These are phyloP conservation scores for Vicia villosa DNA, from an alignment of 306 rosid species.

Conservation along the genomic window DNA sequence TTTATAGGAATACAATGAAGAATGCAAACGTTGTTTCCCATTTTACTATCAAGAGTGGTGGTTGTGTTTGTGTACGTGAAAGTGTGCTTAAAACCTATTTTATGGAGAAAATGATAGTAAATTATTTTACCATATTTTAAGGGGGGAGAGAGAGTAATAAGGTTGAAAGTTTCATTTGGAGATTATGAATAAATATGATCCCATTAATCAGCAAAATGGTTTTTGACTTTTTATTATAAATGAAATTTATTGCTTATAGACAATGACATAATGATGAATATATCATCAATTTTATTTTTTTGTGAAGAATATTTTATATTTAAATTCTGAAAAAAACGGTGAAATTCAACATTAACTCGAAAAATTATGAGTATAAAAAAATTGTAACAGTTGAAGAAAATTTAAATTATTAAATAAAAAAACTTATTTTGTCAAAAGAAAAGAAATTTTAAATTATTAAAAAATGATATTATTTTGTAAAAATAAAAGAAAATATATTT, in stretches of 20 bases:
- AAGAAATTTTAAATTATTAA: no score
- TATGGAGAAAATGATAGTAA: not conserved
- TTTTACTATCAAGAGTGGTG: not conserved
- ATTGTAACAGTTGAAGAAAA: no score
- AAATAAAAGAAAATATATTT: no score
- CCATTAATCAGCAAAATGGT: not conserved
- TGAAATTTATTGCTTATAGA: not conserved
- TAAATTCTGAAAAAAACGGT: no score
- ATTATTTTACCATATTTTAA: not conserved
- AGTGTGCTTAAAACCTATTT: not conserved
- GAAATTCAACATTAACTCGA: no score
- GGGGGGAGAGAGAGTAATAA: not conserved
- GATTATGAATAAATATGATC: not conserved
- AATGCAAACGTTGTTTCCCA: conserved; percentile 31
- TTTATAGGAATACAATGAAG: not conserved
- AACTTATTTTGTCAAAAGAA: no score
- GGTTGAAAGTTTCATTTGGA: conserved; percentile 11
- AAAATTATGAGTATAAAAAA: no score
- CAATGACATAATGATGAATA: no score
- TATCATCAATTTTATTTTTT: no score
- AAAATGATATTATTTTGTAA: no score
- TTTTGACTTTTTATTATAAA: not conserved
- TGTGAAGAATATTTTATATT: no score
- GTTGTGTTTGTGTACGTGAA: not conserved
- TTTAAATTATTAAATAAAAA: no score